phyloP scores from a whole-genome alignment of 139 green algal genomes.

The Chlamydomonas schloesseri region DNA sequence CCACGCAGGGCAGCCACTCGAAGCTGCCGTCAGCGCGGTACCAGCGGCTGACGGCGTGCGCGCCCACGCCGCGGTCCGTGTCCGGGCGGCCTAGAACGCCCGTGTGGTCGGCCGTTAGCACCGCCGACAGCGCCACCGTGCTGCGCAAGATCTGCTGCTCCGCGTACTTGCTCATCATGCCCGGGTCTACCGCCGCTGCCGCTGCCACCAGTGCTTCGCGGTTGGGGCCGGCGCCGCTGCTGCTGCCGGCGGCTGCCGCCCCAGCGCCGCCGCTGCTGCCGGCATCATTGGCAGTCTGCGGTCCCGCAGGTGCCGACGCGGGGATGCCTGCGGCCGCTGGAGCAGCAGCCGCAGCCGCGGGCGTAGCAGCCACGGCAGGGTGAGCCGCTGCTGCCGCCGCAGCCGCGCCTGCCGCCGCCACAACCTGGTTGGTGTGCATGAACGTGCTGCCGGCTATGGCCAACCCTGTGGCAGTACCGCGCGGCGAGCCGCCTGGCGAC shows the following conservation, averaged over 20 bases:
- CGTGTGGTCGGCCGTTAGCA: constrained; percentile 35
- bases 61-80: constrained; percentile 29
- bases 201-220: not conserved
- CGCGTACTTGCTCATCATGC: constrained; percentile 26
- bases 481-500: too few relatives aligned
- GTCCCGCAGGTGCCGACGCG: too few relatives aligned
- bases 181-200: not conserved
- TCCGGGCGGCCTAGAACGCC: not conserved
- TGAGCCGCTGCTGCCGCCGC: too few relatives aligned
- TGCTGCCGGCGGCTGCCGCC: not conserved
- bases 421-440: too few relatives aligned
- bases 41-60: constrained; percentile 37
- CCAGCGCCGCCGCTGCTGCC: too few relatives aligned
- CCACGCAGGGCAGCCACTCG: constrained; percentile 48
- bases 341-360: too few relatives aligned
- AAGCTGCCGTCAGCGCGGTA: constrained; percentile 33
- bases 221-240: not conserved
- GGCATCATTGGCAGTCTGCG: too few relatives aligned
- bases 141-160: constrained; percentile 21
- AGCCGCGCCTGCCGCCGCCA: too few relatives aligned
- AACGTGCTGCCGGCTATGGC: too few relatives aligned
- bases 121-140: constrained; percentile 23
- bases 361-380: too few relatives aligned
- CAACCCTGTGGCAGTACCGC: too few relatives aligned
- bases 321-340: too few relatives aligned